Evolutionary conservation across 257 asterid species (phyloP).

Genomic region (Solanum boliviense): DNA sequence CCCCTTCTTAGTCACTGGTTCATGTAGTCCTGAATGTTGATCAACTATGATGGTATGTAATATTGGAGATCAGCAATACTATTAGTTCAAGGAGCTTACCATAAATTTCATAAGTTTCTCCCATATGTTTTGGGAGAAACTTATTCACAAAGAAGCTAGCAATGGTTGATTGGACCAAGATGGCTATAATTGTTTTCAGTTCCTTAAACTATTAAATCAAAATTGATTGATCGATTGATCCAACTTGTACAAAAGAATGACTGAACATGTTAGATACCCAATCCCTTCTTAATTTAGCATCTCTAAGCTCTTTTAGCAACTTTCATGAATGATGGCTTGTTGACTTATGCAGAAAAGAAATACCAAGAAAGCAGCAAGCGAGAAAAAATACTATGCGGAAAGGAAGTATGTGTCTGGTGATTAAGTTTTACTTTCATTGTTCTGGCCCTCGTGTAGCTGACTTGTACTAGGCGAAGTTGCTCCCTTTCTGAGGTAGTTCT

Average conservation of each 20-base stretch:
- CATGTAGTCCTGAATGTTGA: neutral
- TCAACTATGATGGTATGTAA: neutral
- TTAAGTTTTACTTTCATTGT: conserved; percentile 8
- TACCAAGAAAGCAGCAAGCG: conserved; percentile 82
- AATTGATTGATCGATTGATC: neutral
- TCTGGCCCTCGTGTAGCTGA: conserved; percentile 5
- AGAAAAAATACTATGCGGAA: conserved; percentile 69
- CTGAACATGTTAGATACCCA: neutral
- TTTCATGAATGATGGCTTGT: neutral
- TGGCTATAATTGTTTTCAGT: neutral
- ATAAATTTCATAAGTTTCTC: neutral
- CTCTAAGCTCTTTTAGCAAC: neutral
- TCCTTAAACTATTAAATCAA: neutral
- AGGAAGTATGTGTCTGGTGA: conserved; percentile 66
- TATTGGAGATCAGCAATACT: neutral
- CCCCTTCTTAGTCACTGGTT: neutral
- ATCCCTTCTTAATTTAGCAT: neutral
- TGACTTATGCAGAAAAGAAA: conserved; percentile 59
- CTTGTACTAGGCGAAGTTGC: conserved; percentile 1
- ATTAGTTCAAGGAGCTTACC: neutral
- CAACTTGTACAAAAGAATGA: neutral
- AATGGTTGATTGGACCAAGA: neutral
- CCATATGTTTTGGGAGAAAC: neutral
- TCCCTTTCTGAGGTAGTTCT: conserved; percentile 1
- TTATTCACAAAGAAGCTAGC: neutral